A percentile compares a stretch with the other conserved stretches of the same genome.
These are phyloP conservation scores for Pycnococcus provasolii DNA, from an alignment of 139 green algal species.

Conservation along the genomic window DNA sequence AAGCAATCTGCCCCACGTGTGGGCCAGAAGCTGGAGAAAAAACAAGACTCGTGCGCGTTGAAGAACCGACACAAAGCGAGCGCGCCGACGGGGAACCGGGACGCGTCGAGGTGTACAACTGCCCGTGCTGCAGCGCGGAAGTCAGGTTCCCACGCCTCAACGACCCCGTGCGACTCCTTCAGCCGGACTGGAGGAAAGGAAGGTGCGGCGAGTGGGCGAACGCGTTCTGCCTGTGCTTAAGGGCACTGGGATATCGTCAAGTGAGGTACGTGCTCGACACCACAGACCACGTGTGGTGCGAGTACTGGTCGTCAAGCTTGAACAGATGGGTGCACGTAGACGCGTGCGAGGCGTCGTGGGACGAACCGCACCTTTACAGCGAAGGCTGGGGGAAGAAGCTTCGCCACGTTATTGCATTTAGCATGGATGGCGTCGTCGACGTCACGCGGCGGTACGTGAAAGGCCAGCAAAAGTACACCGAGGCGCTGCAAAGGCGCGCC, in stretches of 20 bases:
- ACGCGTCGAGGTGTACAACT: constrained; percentile 22
- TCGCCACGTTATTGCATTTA: constrained; percentile 32
- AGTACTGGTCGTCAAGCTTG: constrained; percentile 23
- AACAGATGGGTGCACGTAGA: constrained; percentile 20
- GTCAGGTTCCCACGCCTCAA: constrained; percentile 36
- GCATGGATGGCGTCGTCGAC: constrained; percentile 20
- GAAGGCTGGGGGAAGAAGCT: constrained; percentile 36
- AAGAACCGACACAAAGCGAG: constrained; percentile 1
- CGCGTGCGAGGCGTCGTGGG: constrained; percentile 35
- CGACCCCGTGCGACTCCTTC: constrained; percentile 23
- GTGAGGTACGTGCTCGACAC: constrained; percentile 16
- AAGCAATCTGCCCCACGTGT: background rate
- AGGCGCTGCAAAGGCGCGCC: too few species aligned
- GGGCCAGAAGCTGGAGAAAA: too few species aligned
- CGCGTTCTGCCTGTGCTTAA: constrained; percentile 27
- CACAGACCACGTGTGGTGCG: constrained; percentile 21
- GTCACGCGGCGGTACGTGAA: constrained; percentile 28
- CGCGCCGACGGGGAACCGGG: background rate
- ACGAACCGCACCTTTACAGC: constrained; percentile 35
- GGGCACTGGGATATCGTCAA: constrained; percentile 27
- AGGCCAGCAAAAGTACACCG: background rate
- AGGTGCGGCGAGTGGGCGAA: constrained; percentile 39
- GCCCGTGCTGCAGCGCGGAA: constrained; percentile 3
- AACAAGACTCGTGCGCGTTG: too few species aligned
- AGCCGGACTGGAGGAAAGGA: background rate